phyloP scores from a whole-genome alignment of 768 basidiomycete genomes.

The Pisolithus albus region DNA sequence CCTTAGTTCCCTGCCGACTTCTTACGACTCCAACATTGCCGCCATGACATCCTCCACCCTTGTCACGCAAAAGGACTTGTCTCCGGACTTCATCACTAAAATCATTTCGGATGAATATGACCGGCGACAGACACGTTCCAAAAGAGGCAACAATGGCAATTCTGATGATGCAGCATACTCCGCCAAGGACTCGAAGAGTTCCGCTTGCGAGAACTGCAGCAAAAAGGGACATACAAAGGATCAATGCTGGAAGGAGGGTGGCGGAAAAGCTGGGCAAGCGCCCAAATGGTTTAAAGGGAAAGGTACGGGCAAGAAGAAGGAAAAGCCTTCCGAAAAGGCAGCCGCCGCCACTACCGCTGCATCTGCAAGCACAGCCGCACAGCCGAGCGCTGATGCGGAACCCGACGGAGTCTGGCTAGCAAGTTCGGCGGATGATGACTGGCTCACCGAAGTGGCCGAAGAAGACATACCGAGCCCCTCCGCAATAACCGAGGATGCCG shows the following conservation, averaged over 20 bases:
- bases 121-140: background rate
- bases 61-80: conserved; percentile 5
- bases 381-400: background rate
- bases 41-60: conserved; percentile 15
- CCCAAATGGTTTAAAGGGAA: too few species aligned
- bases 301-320: background rate
- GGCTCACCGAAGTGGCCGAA: background rate
- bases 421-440: background rate
- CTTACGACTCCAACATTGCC: conserved; percentile 28
- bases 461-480: too few species aligned
- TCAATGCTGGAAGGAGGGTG: too few species aligned
- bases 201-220: too few species aligned
- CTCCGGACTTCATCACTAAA: background rate
- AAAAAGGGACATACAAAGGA: too few species aligned
- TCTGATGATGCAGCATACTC: too few species aligned
- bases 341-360: background rate
- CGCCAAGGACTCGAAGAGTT: too few species aligned
- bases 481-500: too few species aligned
- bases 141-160: background rate
- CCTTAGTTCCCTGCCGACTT: conserved; percentile 28
- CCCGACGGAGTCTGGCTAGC: background rate
- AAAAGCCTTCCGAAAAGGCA: background rate
- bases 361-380: background rate
- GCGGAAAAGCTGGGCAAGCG: too few species aligned
- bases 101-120: background rate